These are phyloP conservation scores for Osmanthus fragrans DNA, from an alignment of 257 asterid genomes.

Conservation along the genomic window DNA sequence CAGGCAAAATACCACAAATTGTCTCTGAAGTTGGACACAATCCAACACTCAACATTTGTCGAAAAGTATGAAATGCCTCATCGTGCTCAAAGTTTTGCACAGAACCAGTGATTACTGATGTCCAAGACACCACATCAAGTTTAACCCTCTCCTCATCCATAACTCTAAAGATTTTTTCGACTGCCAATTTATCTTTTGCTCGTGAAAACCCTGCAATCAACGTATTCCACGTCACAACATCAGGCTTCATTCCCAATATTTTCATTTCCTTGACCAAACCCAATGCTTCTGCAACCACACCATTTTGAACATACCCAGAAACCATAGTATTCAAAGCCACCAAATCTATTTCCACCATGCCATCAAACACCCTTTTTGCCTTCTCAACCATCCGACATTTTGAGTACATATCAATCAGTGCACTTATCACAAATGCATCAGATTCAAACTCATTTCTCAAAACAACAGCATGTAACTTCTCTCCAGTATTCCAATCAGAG, in stretches of 20 bases:
- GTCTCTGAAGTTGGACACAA: constrained; percentile 58
- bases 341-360: constrained; percentile 50
- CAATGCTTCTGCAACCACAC: constrained; percentile 36
- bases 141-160: constrained; percentile 46
- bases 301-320: constrained; percentile 55
- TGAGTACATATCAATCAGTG: constrained; percentile 66
- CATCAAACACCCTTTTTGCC: constrained; percentile 54
- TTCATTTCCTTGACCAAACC: constrained; percentile 50
- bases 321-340: constrained; percentile 64
- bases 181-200: constrained; percentile 45
- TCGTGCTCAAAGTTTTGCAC: constrained; percentile 51
- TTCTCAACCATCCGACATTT: constrained; percentile 48
- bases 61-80: constrained; percentile 47
- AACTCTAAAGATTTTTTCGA: constrained; percentile 30
- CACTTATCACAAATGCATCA: constrained; percentile 57
- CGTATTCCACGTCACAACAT: constrained; percentile 67
- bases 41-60: constrained; percentile 48
- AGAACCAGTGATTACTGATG: constrained; percentile 67
- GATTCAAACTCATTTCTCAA: constrained; percentile 41
- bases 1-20: constrained; percentile 62
- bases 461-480: constrained; percentile 45
- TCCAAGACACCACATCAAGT: constrained; percentile 75
- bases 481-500: constrained; percentile 48
- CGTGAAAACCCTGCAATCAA: constrained; percentile 71
- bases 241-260: constrained; percentile 38